phyloP scores from a whole-genome alignment of 805 yeast species.

The Yarrowia alimentaria region DNA sequence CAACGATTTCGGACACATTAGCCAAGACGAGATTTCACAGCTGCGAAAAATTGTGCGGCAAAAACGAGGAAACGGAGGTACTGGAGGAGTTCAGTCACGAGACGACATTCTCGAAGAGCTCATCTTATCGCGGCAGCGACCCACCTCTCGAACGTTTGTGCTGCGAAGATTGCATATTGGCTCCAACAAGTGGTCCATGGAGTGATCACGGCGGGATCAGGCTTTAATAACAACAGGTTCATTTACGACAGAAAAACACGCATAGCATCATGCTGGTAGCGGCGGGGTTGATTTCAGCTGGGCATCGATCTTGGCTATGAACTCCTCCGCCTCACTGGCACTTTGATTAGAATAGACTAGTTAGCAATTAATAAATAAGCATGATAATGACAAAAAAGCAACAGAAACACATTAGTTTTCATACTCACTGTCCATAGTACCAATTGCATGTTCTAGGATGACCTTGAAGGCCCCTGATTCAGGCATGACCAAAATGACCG shows the following conservation, averaged over 20 bases:
- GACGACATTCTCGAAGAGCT: slow-evolving; percentile 25
- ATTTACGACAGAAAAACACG: slow-evolving; percentile 1
- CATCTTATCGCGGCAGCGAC: slow-evolving; percentile 24
- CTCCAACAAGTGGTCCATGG: slow-evolving; percentile 28
- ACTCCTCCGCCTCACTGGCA: neutral
- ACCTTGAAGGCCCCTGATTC: no score
- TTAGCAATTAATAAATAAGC: slow-evolving; percentile 11
- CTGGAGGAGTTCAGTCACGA: slow-evolving; percentile 13
- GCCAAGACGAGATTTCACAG: slow-evolving; percentile 77
- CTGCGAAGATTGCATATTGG: slow-evolving; percentile 24
- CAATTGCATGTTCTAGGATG: no score
- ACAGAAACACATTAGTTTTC: no score
- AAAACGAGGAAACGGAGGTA: slow-evolving; percentile 33
- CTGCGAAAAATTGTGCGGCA: slow-evolving; percentile 76
- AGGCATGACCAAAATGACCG: no score
- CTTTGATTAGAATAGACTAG: slow-evolving; percentile 17
- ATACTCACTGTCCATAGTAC: no score
- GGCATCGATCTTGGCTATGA: neutral
- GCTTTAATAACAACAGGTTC: slow-evolving; percentile 1
- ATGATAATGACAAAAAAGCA: slow-evolving; percentile 3
- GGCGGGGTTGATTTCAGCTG: neutral
- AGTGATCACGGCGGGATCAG: slow-evolving; percentile 1
- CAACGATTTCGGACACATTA: slow-evolving; percentile 57
- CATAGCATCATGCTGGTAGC: slow-evolving; percentile 10
- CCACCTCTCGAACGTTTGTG: slow-evolving; percentile 22